Conservation (phyloP, 257 asterid species). For the Capsicum pubescens region DNA sequence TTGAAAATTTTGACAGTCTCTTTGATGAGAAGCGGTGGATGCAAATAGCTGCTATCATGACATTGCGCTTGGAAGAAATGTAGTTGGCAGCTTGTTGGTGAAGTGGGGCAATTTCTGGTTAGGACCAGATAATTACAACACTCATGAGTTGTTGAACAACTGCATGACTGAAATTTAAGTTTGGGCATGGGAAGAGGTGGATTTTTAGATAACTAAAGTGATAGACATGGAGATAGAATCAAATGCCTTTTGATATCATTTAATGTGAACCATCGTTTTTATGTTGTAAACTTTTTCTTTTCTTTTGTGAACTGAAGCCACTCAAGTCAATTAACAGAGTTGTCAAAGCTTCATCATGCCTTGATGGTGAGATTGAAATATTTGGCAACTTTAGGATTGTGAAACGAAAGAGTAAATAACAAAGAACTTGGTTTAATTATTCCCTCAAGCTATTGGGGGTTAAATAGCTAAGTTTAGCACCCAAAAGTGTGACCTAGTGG, state of each 20-base stretch:
- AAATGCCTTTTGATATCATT: conserved; percentile 2
- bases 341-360: background rate
- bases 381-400: background rate
- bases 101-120: conserved; percentile 12
- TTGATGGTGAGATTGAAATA: background rate
- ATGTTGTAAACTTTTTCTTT: background rate
- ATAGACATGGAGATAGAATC: background rate
- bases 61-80: background rate
- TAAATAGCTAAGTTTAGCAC: background rate
- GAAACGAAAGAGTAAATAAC: background rate
- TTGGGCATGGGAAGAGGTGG: background rate
- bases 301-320: background rate
- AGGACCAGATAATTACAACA: background rate
- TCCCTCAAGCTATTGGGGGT: conserved; percentile 13
- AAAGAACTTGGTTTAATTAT: background rate
- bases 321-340: background rate
- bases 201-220: background rate
- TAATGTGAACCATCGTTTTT: background rate
- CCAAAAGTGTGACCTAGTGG: too few relatives aligned
- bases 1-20: background rate
- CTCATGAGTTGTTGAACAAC: background rate
- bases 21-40: background rate
- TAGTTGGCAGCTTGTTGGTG: conserved; percentile 22
- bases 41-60: background rate
- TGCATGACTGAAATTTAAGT: background rate